Evolutionary conservation across 805 yeast genomes (phyloP).

Genomic region (Lipomyces anomalus): DNA sequence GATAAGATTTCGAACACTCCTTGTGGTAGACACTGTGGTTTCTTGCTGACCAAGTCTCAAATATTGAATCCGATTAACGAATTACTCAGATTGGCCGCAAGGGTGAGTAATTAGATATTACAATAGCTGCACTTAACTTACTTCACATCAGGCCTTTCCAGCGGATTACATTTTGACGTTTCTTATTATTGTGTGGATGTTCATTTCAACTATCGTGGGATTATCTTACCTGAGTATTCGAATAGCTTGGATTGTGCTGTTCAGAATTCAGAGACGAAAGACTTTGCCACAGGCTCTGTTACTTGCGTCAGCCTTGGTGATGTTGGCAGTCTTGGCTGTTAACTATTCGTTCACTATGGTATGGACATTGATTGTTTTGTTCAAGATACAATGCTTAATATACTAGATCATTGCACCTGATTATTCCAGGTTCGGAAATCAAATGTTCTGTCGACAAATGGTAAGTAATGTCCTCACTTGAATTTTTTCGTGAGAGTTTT

Average conservation of each 20-base stretch:
- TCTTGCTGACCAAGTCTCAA: conserved; percentile 10
- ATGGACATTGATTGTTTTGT: too few relatives aligned
- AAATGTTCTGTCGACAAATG: conserved; percentile 23
- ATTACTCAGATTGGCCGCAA: conserved; percentile 15
- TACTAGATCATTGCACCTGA: conserved; percentile 25
- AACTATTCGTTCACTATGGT: conserved; percentile 22
- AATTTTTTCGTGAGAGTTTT: too few relatives aligned
- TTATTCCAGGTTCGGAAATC: conserved; percentile 24
- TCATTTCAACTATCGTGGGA: conserved; percentile 23
- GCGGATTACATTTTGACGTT: conserved; percentile 22
- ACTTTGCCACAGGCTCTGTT: conserved; percentile 24
- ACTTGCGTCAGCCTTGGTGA: conserved; percentile 21
- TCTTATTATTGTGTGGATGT: conserved; percentile 21
- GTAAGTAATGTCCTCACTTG: too few relatives aligned
- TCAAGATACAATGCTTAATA: too few relatives aligned
- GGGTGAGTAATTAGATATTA: conserved; percentile 3
- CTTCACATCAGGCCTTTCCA: conserved; percentile 14
- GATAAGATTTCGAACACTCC: conserved; percentile 20
- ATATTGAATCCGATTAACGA: conserved; percentile 22
- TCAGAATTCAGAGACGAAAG: conserved; percentile 23
- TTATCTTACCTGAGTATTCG: conserved; percentile 24
- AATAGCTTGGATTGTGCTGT: conserved; percentile 21
- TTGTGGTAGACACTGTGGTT: conserved; percentile 24
- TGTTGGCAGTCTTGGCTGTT: conserved; percentile 23
- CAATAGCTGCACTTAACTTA: background rate